These are phyloP conservation scores for Barnettozyma populi DNA, from an alignment of 805 yeast species.

Conservation along the genomic window DNA sequence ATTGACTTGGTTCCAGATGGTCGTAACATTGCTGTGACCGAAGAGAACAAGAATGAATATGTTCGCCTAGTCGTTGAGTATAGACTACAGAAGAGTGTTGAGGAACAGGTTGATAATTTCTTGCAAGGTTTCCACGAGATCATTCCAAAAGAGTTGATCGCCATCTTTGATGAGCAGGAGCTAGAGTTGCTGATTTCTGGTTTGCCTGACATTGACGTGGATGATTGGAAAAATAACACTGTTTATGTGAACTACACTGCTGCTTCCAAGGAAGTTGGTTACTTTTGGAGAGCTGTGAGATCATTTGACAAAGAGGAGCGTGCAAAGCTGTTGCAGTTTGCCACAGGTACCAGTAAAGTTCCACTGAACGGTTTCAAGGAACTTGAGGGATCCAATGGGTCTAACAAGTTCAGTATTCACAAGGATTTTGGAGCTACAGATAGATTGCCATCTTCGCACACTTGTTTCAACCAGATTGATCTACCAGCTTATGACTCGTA, in stretches of 20 bases:
- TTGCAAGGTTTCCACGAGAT: constrained; percentile 85
- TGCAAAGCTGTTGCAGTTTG: constrained; percentile 90
- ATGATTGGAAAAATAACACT: constrained; percentile 91
- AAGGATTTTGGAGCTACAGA: constrained; percentile 82
- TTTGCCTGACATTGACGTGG: constrained; percentile 91
- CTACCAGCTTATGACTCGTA: constrained; percentile 90
- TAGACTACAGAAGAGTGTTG: constrained; percentile 73
- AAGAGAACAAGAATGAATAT: constrained; percentile 84
- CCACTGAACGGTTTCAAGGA: constrained; percentile 93
- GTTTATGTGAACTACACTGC: constrained; percentile 76
- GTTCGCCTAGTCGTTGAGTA: constrained; percentile 84
- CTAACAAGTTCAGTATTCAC: constrained; percentile 82
- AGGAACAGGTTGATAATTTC: constrained; percentile 83
- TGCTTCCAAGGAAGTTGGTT: constrained; percentile 80
- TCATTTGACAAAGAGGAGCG: constrained; percentile 92
- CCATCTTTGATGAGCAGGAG: constrained; percentile 94
- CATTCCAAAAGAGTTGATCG: constrained; percentile 74
- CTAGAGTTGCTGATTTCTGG: constrained; percentile 90
- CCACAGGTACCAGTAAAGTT: constrained; percentile 95
- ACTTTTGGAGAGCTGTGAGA: constrained; percentile 98
- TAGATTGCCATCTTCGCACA: constrained; percentile 91
- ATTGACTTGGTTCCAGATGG: constrained; percentile 85
- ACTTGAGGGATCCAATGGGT: constrained; percentile 81
- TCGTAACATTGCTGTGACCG: constrained; percentile 77
- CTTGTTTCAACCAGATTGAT: constrained; percentile 94